Conservation (phyloP, 2,329 filamentous ascomycete species). For the Cercospora sojina region DNA sequence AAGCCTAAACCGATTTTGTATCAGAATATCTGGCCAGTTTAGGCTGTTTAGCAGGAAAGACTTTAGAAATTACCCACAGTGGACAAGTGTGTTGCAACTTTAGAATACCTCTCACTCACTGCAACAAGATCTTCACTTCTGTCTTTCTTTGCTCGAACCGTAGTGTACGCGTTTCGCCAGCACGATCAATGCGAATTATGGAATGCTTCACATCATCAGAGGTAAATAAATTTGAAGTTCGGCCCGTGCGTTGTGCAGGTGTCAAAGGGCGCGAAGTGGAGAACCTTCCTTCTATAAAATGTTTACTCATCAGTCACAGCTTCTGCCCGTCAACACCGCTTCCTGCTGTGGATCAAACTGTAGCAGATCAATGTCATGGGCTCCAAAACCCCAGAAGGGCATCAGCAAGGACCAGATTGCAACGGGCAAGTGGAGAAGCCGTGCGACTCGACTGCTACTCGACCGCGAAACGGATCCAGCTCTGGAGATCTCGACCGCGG, state of each 20-base stretch:
- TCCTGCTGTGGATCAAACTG: not conserved
- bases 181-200: not conserved
- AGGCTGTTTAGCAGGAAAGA: no score
- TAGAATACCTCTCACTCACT: no score
- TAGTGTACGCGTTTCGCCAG: no score
- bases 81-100: no score
- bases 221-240: not conserved
- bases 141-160: no score
- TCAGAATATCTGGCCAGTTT: no score
- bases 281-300: not conserved
- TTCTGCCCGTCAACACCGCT: not conserved
- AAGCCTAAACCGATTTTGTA: no score
- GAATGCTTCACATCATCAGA: not conserved
- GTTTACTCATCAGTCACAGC: not conserved
- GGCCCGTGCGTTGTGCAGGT: not conserved
- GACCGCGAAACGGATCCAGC: not conserved
- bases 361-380: slow-evolving; percentile 35
- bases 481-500: not conserved
- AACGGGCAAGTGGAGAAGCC: slow-evolving; percentile 28
- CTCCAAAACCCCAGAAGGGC: slow-evolving; percentile 41
- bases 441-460: slow-evolving; percentile 2
- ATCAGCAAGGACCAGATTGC: slow-evolving; percentile 36
- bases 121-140: no score
- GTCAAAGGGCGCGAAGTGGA: not conserved
- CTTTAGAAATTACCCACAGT: no score